phyloP scores from a whole-genome alignment of 176 grass and related monocot species.

The Zizania latifolia region DNA sequence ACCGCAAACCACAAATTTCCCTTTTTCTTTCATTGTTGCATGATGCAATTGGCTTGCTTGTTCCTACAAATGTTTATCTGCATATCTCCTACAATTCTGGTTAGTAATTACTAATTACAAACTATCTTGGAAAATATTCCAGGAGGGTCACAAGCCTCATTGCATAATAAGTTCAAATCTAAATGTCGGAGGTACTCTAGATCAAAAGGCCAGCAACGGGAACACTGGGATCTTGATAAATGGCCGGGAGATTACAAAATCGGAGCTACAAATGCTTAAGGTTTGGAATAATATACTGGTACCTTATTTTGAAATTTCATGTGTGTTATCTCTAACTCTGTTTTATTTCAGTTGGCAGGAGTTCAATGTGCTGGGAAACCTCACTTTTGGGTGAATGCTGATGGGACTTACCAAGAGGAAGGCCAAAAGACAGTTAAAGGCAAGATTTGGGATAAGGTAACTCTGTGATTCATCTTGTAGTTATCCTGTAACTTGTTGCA shows the following conservation, averaged over 20 bases:
- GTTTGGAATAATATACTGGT: constrained; percentile 34
- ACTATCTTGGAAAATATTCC: constrained; percentile 14
- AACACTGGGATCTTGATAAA: constrained; percentile 87
- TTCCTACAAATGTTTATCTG: neutral
- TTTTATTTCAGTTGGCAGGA: constrained; percentile 73
- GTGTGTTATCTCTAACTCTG: neutral
- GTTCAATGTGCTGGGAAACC: constrained; percentile 97
- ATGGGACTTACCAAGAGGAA: constrained; percentile 97
- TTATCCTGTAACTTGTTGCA: neutral
- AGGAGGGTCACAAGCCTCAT: constrained; percentile 93
- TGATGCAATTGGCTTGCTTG: neutral
- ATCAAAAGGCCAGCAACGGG: constrained; percentile 78
- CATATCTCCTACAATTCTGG: neutral
- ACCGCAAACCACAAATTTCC: neutral
- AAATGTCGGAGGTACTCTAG: constrained; percentile 65
- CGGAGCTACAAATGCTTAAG: constrained; percentile 93
- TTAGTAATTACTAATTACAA: neutral
- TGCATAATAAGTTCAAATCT: constrained; percentile 81
- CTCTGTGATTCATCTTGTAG: constrained; percentile 5
- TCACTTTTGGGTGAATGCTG: constrained; percentile 98
- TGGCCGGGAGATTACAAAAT: constrained; percentile 93
- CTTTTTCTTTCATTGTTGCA: neutral
- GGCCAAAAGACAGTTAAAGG: constrained; percentile 93
- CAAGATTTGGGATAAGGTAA: constrained; percentile 92
- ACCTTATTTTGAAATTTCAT: constrained; percentile 4